Evolutionary conservation across 129 eudicot species (phyloP), one percentile per base, ranked within the genome.

Genomic region (Flaveria trinervia): DNA sequence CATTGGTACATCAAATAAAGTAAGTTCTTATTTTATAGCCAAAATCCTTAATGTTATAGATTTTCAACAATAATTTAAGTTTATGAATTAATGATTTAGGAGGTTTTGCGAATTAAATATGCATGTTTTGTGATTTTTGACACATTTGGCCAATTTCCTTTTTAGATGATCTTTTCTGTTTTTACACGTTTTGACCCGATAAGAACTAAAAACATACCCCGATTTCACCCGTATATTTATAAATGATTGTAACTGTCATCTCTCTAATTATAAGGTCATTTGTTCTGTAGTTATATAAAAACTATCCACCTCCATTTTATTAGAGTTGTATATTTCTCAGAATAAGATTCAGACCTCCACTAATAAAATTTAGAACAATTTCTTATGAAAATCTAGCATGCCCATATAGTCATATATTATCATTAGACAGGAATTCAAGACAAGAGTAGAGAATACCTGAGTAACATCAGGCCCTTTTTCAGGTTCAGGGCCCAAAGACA

Each of bases 401-500:
- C 28, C 33, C 26, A 46, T 57, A 14, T 70, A 78, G 30, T 48
- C 17, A 46, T 57, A 14, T 69, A 46, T 46, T 33, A 70, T 43
- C 65, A 70, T 44, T 1, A 45, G 49, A 59, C 17, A 65, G 45
- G 14, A 16, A 33, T 49, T 33, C 10, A 77, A 17, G 75, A 43
- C 20, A 20, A 20, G 13, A 72, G 44, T 45, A 65, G 15, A 18
- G n/a, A 56, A 80, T 89, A 95, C 99, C 89, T 89, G 97, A 81
- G 99, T 91, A 67, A 92, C 91, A 78, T 91, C 88, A 6, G 96
- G 89, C 30, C 92, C 97, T 74, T 95, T 95, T 71, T 89, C 97
- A 41, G 97, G 99, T 82, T 95, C 99, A 54, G 82, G 84, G n/a
- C 99, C 97, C 68, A 95, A 80, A 25, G 94, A 82, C 64, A 79